These are phyloP conservation scores for Mycosphaerella sp. DNA, from an alignment of 2,329 filamentous ascomycete species.

Conservation along the genomic window DNA sequence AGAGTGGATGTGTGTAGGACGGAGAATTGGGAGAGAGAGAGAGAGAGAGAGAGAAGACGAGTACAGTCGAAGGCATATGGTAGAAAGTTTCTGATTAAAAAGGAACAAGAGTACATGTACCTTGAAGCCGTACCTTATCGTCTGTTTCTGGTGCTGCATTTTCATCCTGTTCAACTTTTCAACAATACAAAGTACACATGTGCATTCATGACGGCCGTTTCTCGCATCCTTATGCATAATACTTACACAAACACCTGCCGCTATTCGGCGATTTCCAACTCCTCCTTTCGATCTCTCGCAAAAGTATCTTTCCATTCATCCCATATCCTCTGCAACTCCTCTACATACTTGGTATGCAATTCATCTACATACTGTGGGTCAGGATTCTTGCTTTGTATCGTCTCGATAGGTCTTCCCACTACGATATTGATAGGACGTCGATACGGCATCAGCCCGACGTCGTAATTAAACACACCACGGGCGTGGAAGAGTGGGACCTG, in stretches of 20 bases:
- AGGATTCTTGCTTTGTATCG: constrained; percentile 59
- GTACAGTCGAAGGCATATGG: no score
- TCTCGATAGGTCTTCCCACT: constrained; percentile 72
- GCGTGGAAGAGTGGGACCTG: constrained; percentile 81
- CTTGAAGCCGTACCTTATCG: no score
- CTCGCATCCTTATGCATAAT: no score
- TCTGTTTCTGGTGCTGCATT: no score
- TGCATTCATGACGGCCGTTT: no score
- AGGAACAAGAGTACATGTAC: no score
- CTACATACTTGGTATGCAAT: constrained; percentile 71
- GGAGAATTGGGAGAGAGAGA: no score
- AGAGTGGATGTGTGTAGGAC: no score
- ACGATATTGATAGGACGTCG: constrained; percentile 82
- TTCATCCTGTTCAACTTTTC: no score
- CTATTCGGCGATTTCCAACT: constrained; percentile 61
- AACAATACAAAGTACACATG: no score
- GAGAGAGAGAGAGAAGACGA: no score
- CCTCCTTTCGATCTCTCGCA: constrained; percentile 55
- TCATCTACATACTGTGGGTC: constrained; percentile 70
- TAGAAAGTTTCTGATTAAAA: no score
- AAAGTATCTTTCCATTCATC: constrained; percentile 73
- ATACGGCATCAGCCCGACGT: constrained; percentile 94
- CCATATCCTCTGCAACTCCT: constrained; percentile 68
- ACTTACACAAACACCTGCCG: background rate
- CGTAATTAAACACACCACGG: constrained; percentile 92